Base-by-base conservation (phyloP, 345 rosid species). In the Acer saccharum region DNA sequence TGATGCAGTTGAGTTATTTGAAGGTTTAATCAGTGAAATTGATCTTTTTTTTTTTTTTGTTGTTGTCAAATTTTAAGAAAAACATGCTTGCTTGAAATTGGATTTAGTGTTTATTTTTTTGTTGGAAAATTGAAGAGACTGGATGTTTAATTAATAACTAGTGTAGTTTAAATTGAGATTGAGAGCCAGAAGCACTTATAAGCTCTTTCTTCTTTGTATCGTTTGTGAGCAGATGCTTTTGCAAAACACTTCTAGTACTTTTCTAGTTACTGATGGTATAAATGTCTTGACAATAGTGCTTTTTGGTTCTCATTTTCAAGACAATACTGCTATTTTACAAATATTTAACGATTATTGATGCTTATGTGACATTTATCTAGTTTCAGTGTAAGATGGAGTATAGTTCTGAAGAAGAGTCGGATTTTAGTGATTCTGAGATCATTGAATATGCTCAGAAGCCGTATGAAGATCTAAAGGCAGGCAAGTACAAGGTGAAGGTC, bases 371-470 rank as follows among this genome's bases (percentile, higher is more conserved):
- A 6, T 57, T 75, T 50, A 46, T 52, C 73, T 63, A 48, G 11
- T n/a, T 60, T 21, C 27, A 20, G 16, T 55, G 29, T 12, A 73
- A 78, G 83, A 95, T 95, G 98, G 87, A 77, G 74, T 63, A 25
- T 32, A 82, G 88, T 80, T 90, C 96, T 66, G 93, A 84, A 3
- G 97, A 90, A 75, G 97, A 89, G 77, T 95, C 98, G 3, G 97
- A 95, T 44, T 80, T 90, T 58, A 90, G 96, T 72, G 98, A 95
- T 27, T 90, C 97, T 12, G 98, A 95, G 90, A 87, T 95, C 14
- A 72, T 69, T 72, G 91, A 81, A 11, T 87, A 89, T 55, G 18
- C 58, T 14, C 90, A 87, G 14, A 92, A 88, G 75, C 97, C 98
- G 1, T 92, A 93, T 78, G 82, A 80, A 39, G 82, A 79, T 41